Evolutionary conservation across 1,284 basidiomycete genomes (phyloP).

Genomic region (Rhodotorula sp.): DNA sequence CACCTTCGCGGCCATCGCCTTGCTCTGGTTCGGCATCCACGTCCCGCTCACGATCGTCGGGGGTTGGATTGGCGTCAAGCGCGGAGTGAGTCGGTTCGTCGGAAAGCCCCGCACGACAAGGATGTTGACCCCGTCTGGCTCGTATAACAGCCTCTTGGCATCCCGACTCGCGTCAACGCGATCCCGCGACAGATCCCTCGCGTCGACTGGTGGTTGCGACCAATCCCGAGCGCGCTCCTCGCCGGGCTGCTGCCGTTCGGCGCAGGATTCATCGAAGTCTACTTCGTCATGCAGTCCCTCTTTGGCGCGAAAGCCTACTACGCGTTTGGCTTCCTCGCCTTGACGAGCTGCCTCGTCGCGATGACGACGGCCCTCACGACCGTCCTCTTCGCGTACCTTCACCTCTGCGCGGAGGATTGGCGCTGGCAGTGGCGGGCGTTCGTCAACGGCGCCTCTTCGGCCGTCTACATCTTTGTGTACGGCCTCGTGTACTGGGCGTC

Average conservation of each 20-base stretch:
- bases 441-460: constrained; percentile 87
- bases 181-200: constrained; percentile 64
- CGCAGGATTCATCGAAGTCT: constrained; percentile 92
- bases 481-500: constrained; percentile 47
- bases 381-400: constrained; percentile 87
- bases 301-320: constrained; percentile 76
- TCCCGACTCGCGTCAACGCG: constrained; percentile 84
- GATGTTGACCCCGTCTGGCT: background rate
- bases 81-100: constrained; percentile 64
- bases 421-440: constrained; percentile 98
- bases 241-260: constrained; percentile 91
- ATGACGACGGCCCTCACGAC: constrained; percentile 87
- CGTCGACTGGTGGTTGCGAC: constrained; percentile 48
- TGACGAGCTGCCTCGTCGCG: constrained; percentile 79
- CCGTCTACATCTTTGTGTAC: constrained; percentile 87
- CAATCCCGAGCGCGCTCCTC: constrained; percentile 70
- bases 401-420: constrained; percentile 93
- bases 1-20: constrained; percentile 83
- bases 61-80: constrained; percentile 71
- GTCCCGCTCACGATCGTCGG: constrained; percentile 65
- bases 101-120: background rate
- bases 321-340: constrained; percentile 89
- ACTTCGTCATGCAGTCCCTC: constrained; percentile 86
- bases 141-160: constrained; percentile 59
- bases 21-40: constrained; percentile 91